Conservation (phyloP, 305 asterid genomes). For the Rubia balearica region DNA sequence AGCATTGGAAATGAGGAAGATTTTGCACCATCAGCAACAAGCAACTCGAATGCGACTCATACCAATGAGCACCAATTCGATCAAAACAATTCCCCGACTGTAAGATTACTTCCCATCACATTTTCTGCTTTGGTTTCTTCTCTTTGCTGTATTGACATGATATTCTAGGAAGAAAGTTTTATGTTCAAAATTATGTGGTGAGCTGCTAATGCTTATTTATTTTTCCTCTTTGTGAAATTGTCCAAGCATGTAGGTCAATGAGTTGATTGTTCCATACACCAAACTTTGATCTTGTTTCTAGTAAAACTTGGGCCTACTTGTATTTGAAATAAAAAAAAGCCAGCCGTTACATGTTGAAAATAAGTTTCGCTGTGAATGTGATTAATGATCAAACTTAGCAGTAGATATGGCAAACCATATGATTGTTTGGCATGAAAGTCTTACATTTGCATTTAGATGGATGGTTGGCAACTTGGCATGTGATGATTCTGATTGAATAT, state of each 20-base stretch:
- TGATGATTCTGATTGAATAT: slow-evolving; percentile 18
- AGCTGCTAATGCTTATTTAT: slow-evolving; percentile 4
- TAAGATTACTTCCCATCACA: slow-evolving; percentile 20
- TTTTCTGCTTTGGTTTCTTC: neutral
- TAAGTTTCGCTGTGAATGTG: neutral
- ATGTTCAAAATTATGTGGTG: neutral
- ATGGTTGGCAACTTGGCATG: slow-evolving; percentile 17
- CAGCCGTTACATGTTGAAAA: neutral
- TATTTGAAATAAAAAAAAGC: neutral
- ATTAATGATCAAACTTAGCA: slow-evolving; percentile 5
- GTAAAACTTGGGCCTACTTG: neutral
- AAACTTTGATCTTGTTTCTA: neutral
- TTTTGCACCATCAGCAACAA: slow-evolving; percentile 40
- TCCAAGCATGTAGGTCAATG: slow-evolving; percentile 9
- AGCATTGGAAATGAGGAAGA: slow-evolving; percentile 85
- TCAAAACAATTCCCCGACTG: slow-evolving; percentile 48
- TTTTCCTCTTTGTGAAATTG: slow-evolving; percentile 6
- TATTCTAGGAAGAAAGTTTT: neutral
- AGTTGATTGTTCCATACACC: neutral
- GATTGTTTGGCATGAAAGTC: neutral
- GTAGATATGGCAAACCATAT: neutral
- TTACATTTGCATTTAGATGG: neutral
- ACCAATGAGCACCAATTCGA: slow-evolving; percentile 33
- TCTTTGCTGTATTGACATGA: neutral
- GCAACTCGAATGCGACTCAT: slow-evolving; percentile 30